Percentiles rank a stretch among this genome's conserved stretches.
Evolutionary conservation across 2,329 filamentous ascomycete species (phyloP).

Genomic region (Botryotinia globosa): DNA sequence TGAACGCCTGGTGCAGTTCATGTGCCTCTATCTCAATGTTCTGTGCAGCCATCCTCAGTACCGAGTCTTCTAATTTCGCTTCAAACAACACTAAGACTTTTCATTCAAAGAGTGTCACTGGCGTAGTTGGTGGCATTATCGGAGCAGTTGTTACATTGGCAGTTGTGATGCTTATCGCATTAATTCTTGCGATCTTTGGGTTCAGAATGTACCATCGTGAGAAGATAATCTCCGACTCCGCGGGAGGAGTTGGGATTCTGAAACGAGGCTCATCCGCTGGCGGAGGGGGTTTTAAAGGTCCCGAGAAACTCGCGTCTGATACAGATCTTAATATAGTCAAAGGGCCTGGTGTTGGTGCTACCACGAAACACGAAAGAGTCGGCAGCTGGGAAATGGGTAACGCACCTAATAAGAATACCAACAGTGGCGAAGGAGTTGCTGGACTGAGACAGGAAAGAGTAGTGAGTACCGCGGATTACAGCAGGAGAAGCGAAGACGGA

Average conservation of each 20-base stretch:
- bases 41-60: constrained; percentile 29
- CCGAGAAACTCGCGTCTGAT: constrained; percentile 35
- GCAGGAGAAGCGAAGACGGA: constrained; percentile 32
- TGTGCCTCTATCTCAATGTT: constrained; percentile 32
- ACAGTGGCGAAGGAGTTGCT: constrained; percentile 29
- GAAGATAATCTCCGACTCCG: not conserved
- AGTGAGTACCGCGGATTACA: constrained; percentile 30
- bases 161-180: constrained; percentile 21
- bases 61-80: not conserved
- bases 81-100: not conserved
- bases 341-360: constrained; percentile 27
- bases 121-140: constrained; percentile 35
- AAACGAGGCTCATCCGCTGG: constrained; percentile 20
- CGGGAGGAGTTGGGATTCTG: constrained; percentile 20
- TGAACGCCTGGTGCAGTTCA: constrained; percentile 33
- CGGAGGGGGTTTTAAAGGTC: constrained; percentile 36
- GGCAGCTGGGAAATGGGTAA: constrained; percentile 39
- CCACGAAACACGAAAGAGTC: constrained; percentile 34
- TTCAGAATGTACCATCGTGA: constrained; percentile 29
- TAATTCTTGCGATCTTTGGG: constrained; percentile 29
- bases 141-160: constrained; percentile 34
- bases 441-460: constrained; percentile 27
- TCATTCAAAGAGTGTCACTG: not conserved
- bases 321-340: constrained; percentile 33
- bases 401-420: constrained; percentile 13